Conservation (phyloP, 176 grass and related monocot genomes). For the Carex cristatella region DNA sequence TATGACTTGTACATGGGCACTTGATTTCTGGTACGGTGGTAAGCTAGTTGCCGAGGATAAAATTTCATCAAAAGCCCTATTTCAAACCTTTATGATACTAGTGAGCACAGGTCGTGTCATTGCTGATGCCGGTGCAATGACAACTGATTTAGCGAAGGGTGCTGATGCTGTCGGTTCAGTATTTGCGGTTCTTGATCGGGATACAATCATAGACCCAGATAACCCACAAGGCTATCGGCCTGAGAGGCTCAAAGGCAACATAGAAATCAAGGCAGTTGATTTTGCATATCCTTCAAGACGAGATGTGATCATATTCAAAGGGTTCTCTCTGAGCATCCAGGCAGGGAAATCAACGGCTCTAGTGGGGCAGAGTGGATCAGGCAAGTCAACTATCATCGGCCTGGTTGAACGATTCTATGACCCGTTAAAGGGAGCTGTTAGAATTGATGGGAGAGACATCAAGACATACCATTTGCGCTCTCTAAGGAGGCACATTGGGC, state of each 20-base stretch:
- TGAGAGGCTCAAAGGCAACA: slow-evolving; percentile 54
- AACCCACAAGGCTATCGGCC: slow-evolving; percentile 51
- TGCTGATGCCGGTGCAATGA: slow-evolving; percentile 95
- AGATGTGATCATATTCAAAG: slow-evolving; percentile 73
- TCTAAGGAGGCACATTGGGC: slow-evolving; percentile 64
- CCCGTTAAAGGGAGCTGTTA: slow-evolving; percentile 57
- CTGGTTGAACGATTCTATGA: slow-evolving; percentile 96
- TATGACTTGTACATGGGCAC: slow-evolving; percentile 77
- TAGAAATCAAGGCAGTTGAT: slow-evolving; percentile 71
- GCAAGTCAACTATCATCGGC: slow-evolving; percentile 92
- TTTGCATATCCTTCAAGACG: slow-evolving; percentile 74
- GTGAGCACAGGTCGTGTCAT: slow-evolving; percentile 94
- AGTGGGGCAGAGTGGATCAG: slow-evolving; percentile 92
- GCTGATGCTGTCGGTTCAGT: slow-evolving; percentile 79
- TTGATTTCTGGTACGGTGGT: slow-evolving; percentile 97
- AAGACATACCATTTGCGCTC: slow-evolving; percentile 62
- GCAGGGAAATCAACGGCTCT: slow-evolving; percentile 82
- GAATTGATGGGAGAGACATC: slow-evolving; percentile 67
- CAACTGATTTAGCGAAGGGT: slow-evolving; percentile 91
- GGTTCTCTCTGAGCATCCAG: slow-evolving; percentile 77
- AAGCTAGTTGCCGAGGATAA: slow-evolving; percentile 49
- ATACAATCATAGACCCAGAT: slow-evolving; percentile 72
- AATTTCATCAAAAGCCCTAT: slow-evolving; percentile 69
- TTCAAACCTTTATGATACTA: slow-evolving; percentile 97
- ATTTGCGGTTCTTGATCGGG: slow-evolving; percentile 73